Conservation (phyloP, 2,329 filamentous ascomycete genomes). For the Aspergillus spinulosporus region DNA sequence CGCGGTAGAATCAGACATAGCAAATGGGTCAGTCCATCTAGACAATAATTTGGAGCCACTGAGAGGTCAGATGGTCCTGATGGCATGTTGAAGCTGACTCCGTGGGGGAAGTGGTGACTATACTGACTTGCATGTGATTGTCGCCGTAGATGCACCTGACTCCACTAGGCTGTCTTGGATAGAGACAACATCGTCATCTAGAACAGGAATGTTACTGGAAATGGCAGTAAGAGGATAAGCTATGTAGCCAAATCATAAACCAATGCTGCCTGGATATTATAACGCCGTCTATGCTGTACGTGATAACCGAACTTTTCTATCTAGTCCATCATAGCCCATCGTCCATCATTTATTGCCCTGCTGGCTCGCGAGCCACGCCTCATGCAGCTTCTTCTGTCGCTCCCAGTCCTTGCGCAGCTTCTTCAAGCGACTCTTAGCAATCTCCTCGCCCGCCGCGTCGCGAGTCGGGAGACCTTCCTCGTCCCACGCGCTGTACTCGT, state of each 20-base stretch:
- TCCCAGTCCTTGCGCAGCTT: conserved; percentile 89
- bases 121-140: conserved; percentile 12
- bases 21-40: background rate
- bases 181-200: no score
- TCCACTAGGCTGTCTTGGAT: no score
- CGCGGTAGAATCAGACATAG: background rate
- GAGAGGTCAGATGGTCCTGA: background rate
- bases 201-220: no score
- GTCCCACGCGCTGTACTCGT: conserved; percentile 76
- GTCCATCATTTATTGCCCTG: conserved; percentile 12
- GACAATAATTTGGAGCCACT: background rate
- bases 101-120: background rate
- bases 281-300: conserved; percentile 12
- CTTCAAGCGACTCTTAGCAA: conserved; percentile 77
- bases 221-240: background rate
- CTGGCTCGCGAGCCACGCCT: conserved; percentile 20
- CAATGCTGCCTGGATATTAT: conserved; percentile 16
- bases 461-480: conserved; percentile 76
- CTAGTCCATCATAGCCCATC: background rate
- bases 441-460: conserved; percentile 73
- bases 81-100: background rate
- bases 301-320: conserved; percentile 8
- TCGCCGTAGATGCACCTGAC: background rate
- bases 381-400: conserved; percentile 70
- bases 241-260: background rate